Evolutionary conservation across 495 filamentous ascomycete genomes (phyloP).

Genomic region (Copromyces sp.): DNA sequence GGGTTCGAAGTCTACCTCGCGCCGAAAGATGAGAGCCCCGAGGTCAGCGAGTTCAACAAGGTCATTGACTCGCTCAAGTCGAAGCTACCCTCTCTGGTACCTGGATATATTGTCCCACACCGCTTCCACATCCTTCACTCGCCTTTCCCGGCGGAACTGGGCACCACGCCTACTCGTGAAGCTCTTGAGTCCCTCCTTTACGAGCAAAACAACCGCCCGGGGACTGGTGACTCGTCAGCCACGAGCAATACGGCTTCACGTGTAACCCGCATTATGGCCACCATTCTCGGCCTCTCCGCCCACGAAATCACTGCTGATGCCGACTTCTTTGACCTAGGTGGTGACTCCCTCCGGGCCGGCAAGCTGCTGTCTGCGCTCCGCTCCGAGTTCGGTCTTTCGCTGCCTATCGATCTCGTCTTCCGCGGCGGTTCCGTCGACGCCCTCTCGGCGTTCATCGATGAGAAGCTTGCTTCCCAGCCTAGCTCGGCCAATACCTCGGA

Average conservation of each 20-base stretch:
- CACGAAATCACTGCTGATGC: conserved; percentile 18
- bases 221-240: not conserved
- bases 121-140: not conserved
- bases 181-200: not conserved
- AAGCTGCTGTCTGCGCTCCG: conserved; percentile 30
- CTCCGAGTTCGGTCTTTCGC: conserved; percentile 23
- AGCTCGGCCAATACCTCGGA: conserved; percentile 14
- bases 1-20: not conserved
- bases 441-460: conserved; percentile 20
- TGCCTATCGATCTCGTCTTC: conserved; percentile 33
- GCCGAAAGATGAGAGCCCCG: not conserved
- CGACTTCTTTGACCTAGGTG: conserved; percentile 36
- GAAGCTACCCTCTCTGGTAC: not conserved
- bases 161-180: not conserved
- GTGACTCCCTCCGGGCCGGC: conserved; percentile 35
- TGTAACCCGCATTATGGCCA: conserved; percentile 24
- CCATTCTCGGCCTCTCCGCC: conserved; percentile 14
- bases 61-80: not conserved
- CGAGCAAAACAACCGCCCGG: not conserved
- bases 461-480: conserved; percentile 6
- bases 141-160: not conserved
- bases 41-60: not conserved
- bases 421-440: conserved; percentile 21
- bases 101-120: not conserved
- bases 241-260: conserved; percentile 8